Evolutionary conservation across 2,329 filamentous ascomycete species (phyloP).

Genomic region (Dothistroma pini): DNA sequence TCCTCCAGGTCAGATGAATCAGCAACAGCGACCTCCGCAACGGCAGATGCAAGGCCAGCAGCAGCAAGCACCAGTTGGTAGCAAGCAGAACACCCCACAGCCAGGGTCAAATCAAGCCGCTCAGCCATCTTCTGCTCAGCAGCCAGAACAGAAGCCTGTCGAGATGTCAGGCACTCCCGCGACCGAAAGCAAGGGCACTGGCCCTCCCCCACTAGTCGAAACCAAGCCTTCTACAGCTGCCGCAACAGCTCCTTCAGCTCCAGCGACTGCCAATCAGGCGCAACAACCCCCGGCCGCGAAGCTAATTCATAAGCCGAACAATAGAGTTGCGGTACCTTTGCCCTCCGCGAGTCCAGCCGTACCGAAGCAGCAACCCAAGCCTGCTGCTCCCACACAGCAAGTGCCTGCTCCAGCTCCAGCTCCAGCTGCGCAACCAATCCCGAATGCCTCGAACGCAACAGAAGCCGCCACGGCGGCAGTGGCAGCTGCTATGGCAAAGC

Average conservation of each 20-base stretch:
- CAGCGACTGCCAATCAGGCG: conserved; percentile 28
- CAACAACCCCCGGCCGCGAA: conserved; percentile 37
- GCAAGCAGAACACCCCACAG: conserved; percentile 36
- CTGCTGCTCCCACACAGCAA: conserved; percentile 10
- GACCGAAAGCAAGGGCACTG: conserved; percentile 40
- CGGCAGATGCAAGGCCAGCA: conserved; percentile 46
- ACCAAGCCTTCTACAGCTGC: conserved; percentile 63
- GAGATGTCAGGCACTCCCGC: conserved; percentile 40
- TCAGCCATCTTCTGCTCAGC: conserved; percentile 22
- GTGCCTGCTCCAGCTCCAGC: conserved; percentile 11
- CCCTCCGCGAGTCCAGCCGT: conserved; percentile 39
- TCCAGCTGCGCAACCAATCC: conserved; percentile 17
- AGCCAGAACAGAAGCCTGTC: conserved; percentile 28
- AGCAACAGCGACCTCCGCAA: conserved; percentile 40
- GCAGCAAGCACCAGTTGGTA: conserved; percentile 38
- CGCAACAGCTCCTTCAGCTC: conserved; percentile 51
- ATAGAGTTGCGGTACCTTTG: conserved; percentile 60
- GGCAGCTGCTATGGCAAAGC: conserved; percentile 74
- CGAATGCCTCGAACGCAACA: conserved; percentile 55
- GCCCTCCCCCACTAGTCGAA: conserved; percentile 62
- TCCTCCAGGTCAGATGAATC: conserved; percentile 45
- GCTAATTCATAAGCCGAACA: conserved; percentile 40
- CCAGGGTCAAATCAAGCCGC: conserved; percentile 24
- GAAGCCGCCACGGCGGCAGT: conserved; percentile 72
- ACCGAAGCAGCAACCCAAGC: conserved; percentile 24